Evolutionary conservation across 2,329 filamentous ascomycete species (phyloP).

Genomic region (Grosmannia clavigera): DNA sequence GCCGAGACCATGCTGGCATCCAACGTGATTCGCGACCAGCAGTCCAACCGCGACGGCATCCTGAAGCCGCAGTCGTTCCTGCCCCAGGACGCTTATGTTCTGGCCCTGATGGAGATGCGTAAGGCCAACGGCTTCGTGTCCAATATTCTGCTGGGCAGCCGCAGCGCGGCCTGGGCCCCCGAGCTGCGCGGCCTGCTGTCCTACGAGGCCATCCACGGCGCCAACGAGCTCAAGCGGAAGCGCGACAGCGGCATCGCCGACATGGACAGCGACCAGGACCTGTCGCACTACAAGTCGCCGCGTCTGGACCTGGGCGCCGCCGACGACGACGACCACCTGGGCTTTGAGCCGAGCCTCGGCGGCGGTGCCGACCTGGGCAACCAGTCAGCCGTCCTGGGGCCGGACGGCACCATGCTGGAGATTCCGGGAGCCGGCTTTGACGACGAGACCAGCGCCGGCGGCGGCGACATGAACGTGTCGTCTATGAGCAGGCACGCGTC

Average conservation of each 20-base stretch:
- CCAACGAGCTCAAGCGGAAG: constrained; percentile 83
- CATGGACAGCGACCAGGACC: constrained; percentile 55
- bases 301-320: constrained; percentile 57
- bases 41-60: constrained; percentile 76
- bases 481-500: constrained; percentile 10
- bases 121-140: constrained; percentile 82
- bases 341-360: constrained; percentile 13
- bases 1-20: constrained; percentile 65
- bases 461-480: neutral
- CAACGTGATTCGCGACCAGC: constrained; percentile 72
- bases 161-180: constrained; percentile 73
- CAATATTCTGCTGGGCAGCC: constrained; percentile 70
- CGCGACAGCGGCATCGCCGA: constrained; percentile 78
- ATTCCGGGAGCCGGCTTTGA: constrained; percentile 43
- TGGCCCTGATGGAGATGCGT: constrained; percentile 85
- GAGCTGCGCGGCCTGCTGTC: constrained; percentile 90
- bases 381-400: constrained; percentile 29
- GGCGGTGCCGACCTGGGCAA: constrained; percentile 38
- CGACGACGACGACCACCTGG: constrained; percentile 50
- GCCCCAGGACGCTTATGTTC: constrained; percentile 72
- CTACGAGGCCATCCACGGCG: constrained; percentile 58
- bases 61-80: constrained; percentile 72
- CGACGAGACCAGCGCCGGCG: constrained; percentile 22
- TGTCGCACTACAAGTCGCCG: constrained; percentile 53
- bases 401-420: constrained; percentile 53